These are phyloP conservation scores for Sporothrix pseudoabietina DNA, from an alignment of 2,329 filamentous ascomycete species.

Conservation along the genomic window DNA sequence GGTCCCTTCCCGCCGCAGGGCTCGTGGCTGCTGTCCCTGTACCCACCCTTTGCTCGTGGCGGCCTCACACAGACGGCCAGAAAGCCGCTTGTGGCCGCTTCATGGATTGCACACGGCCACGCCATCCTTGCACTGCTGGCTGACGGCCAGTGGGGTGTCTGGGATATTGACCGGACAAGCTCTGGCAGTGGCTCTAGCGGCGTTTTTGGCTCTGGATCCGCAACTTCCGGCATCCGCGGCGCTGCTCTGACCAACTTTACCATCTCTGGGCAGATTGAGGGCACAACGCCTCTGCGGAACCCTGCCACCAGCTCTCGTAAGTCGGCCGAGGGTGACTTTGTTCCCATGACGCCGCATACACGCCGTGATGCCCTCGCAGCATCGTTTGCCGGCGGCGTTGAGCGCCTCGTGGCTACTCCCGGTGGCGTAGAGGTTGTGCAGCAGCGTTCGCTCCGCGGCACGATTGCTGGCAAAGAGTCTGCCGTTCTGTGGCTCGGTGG, in stretches of 20 bases:
- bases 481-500: slow-evolving; percentile 60
- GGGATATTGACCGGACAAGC: slow-evolving; percentile 64
- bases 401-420: slow-evolving; percentile 54
- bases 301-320: slow-evolving; percentile 42
- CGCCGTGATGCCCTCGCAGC: slow-evolving; percentile 56
- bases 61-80: slow-evolving; percentile 48
- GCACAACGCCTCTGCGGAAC: slow-evolving; percentile 58
- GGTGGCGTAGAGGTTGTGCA: slow-evolving; percentile 57
- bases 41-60: slow-evolving; percentile 57
- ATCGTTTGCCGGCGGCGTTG: slow-evolving; percentile 49
- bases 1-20: slow-evolving; percentile 60
- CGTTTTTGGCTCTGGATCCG: slow-evolving; percentile 49
- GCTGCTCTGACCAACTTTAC: slow-evolving; percentile 62
- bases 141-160: slow-evolving; percentile 69
- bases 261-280: slow-evolving; percentile 62
- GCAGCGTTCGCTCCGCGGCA: slow-evolving; percentile 47
- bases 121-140: slow-evolving; percentile 61
- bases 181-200: slow-evolving; percentile 34
- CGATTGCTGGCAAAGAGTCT: slow-evolving; percentile 55
- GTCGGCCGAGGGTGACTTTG: slow-evolving; percentile 53
- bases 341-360: slow-evolving; percentile 66
- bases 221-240: slow-evolving; percentile 56
- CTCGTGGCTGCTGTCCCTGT: slow-evolving; percentile 66
- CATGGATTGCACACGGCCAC: slow-evolving; percentile 63
- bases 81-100: slow-evolving; percentile 63